Base-by-base conservation (phyloP, 768 basidiomycete genomes). In the Lactarius pseudohatsudake region DNA sequence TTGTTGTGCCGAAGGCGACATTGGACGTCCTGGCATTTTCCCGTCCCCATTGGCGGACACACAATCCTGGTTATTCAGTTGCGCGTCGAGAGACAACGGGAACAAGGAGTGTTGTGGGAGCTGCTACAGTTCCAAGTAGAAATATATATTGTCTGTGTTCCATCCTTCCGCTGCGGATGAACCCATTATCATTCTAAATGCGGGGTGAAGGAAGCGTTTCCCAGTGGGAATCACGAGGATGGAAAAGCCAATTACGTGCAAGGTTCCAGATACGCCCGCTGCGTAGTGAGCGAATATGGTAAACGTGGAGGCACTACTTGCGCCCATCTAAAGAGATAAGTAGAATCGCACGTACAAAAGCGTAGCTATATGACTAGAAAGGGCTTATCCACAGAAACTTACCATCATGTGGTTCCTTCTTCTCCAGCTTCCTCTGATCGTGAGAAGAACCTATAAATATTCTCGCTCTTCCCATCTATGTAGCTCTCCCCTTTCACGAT, bases 391-490 rank as follows among this genome's bases (percentile, higher is more conserved):
- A 41, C 16, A 18, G 16, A 41, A 41, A 16, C 40, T 40, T 40
- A 40, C 40, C 4, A 41, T 2, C 16, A 41, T 41, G 40, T 16
- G 16, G 40, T 41, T 41, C 16, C 40, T 7, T 18, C 41, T 18
- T 41, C 40, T 38, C 55, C 26, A 16, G 11, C 15, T 41, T 18
- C 41, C 15, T 18, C 41, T 18, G 16, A 18, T 41, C 16, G 40
- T 18, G 41, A 41, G 41, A 18, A 41, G 16, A 18, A 41, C 41
- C 41, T 41, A 18, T 41, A 41, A 41, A 41, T 41, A 1, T 6
- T 41, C 41, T 41, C 41, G 41, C 60, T 66, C 45, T 22, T 58
- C 47, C 57, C 50, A 54, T 43, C 50, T 16, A 66, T 66, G 50
- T 41, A 54, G 9, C 57, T 60, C 15, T 66, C 36, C 13, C 65